phyloP scores from a whole-genome alignment of 208 protist genomes.

The Histomonas meleagridis region DNA sequence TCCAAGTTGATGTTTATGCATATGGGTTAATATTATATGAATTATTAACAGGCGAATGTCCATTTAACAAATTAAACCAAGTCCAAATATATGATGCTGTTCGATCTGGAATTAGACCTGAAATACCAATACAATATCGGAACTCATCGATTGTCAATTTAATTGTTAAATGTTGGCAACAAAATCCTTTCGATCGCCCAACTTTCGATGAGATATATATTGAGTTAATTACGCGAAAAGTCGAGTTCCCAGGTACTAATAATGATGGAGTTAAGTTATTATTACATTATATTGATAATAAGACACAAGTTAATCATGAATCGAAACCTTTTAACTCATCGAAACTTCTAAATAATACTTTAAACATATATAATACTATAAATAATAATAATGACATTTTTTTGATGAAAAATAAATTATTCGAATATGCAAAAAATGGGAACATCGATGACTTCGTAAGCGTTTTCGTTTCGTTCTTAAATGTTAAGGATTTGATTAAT shows the following conservation, averaged over 20 bases:
- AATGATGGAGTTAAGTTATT: not conserved
- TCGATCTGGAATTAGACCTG: not conserved
- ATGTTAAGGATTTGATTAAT: not conserved
- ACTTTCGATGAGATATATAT: not conserved
- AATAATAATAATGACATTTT: not conserved
- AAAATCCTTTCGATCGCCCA: not conserved
- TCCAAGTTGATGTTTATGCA: not conserved
- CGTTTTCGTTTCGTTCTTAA: not conserved
- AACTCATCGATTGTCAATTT: not conserved
- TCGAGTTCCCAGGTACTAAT: not conserved
- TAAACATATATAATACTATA: not conserved
- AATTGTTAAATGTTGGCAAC: not conserved
- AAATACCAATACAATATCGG: not conserved
- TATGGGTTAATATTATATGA: constrained; percentile 21
- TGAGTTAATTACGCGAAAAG: not conserved
- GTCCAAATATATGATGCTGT: not conserved
- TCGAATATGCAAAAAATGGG: not conserved
- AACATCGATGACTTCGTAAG: not conserved
- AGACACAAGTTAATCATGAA: no score
- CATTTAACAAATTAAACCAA: not conserved
- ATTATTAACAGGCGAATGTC: not conserved
- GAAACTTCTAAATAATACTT: not conserved
- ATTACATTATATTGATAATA: no score
- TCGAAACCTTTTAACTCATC: not conserved
- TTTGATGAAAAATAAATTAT: not conserved